These are phyloP conservation scores for Peribolospora baueri DNA, from an alignment of 768 basidiomycete species.

Conservation along the genomic window DNA sequence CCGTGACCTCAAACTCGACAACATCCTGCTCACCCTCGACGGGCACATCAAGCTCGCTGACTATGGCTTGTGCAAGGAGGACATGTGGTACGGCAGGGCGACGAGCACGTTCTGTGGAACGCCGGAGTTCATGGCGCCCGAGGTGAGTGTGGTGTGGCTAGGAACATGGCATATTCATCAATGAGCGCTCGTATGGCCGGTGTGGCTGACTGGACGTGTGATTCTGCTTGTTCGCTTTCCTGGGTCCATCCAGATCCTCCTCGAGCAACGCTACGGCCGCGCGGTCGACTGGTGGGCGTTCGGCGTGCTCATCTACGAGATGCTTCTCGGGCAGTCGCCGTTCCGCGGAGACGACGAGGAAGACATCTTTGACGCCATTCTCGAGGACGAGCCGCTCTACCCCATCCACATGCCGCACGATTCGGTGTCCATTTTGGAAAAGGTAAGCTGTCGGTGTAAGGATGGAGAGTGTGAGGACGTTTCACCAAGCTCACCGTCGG, in stretches of 20 bases:
- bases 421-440: constrained; percentile 81
- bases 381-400: constrained; percentile 94
- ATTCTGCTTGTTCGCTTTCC: background rate
- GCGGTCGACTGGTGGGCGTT: constrained; percentile 99
- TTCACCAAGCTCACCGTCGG: background rate
- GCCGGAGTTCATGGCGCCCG: constrained; percentile 98
- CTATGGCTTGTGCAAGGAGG: constrained; percentile 96
- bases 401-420: constrained; percentile 98
- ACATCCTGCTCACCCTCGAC: constrained; percentile 84
- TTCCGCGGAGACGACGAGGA: constrained; percentile 99
- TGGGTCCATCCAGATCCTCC: constrained; percentile 41
- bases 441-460: constrained; percentile 28
- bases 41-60: constrained; percentile 98
- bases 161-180: background rate
- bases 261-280: constrained; percentile 96
- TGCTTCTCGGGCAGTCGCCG: constrained; percentile 93
- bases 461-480: background rate
- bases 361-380: constrained; percentile 96
- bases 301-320: constrained; percentile 93
- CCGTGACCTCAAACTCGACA: constrained; percentile 91
- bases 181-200: constrained; percentile 2
- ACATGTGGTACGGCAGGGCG: constrained; percentile 90
- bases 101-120: constrained; percentile 99
- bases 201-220: background rate
- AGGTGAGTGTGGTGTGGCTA: constrained; percentile 32